Evolutionary conservation across 2,329 filamentous ascomycete genomes (phyloP), one percentile per base, ranked within the genome.

Genomic region (Neophaeococcomyces aloes): DNA sequence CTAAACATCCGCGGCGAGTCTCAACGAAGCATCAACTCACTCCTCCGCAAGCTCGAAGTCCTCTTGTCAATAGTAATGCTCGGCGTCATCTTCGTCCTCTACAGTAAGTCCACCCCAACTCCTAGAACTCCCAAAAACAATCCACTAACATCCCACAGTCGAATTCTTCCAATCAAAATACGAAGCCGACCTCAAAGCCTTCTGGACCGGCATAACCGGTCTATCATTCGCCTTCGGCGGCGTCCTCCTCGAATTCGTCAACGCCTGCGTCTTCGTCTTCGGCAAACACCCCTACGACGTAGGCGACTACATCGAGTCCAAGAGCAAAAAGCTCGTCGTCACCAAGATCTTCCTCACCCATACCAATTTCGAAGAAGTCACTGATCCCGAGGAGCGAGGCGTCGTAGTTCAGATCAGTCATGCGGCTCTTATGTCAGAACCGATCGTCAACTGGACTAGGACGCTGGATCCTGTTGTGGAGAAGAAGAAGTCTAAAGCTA

Each of bases 261-360:
- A 50, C 27, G 48, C 54, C 2, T 55, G 52, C 34, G 54, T 57
- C 37, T 57, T 55, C 43, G 43, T 57, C 33, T 58, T 57, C 43
- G 52, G 57, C 42, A 58, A 59, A 42, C 55, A 59, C 37, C 57
- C 57, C 2, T 59, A 57, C 44, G 56, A 58, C 33, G 53, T 58
- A 14, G 61, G 60, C 34, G 61, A 64, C 45, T 53, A 57, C 7
- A 56, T 63, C 36, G 53, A 56, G 34, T 57, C 61, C 31, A 49
- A 51, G 42, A 46, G 48, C 14, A 48, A 44, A 32, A 49, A 53
- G 13, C 45, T 49, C 38, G 46, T 53, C 38, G 59, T 63, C 8
- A 57, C 55, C 36, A 56, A 56, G 19, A 57, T 59, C 38, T 63
- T 59, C 1, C 56, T 63, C 2, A 50, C 61, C 6, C 61, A 62